phyloP scores from a whole-genome alignment of 2,329 filamentous ascomycete species.

The Cercospora brassicicola region DNA sequence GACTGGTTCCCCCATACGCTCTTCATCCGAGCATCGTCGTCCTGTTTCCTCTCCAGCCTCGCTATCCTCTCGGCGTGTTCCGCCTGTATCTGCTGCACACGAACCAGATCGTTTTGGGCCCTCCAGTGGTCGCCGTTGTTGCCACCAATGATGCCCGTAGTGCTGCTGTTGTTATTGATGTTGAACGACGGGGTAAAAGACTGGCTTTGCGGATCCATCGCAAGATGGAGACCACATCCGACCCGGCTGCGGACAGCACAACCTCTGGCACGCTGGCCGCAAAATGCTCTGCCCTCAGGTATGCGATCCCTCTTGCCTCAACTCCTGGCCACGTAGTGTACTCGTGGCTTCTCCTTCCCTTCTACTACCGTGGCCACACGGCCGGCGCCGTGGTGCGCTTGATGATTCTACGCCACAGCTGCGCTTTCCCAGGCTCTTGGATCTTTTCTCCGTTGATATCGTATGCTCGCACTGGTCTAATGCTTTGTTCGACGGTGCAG shows the following conservation, averaged over 20 bases:
- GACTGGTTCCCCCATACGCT: conserved; percentile 84
- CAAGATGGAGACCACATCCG: conserved; percentile 28
- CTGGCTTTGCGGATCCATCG: conserved; percentile 64
- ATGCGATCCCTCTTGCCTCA: neutral
- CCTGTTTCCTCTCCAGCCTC: conserved; percentile 61
- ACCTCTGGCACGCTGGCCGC: neutral
- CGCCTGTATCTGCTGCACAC: conserved; percentile 60
- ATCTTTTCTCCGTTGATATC: neutral
- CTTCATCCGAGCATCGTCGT: conserved; percentile 67
- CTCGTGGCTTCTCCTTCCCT: conserved; percentile 12
- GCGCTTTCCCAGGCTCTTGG: neutral
- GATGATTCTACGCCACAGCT: conserved; percentile 20
- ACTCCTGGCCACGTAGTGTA: conserved; percentile 2
- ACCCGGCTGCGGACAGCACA: conserved; percentile 15
- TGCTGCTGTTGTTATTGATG: conserved; percentile 17
- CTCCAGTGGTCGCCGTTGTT: conserved; percentile 61
- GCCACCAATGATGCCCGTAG: conserved; percentile 31
- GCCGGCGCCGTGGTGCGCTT: conserved; percentile 22
- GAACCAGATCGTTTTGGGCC: conserved; percentile 62
- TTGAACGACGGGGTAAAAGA: conserved; percentile 57
- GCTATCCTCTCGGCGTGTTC: conserved; percentile 63
- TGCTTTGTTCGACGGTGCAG: neutral
- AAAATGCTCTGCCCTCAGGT: neutral
- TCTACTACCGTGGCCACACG: conserved; percentile 21
- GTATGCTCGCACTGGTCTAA: neutral